phyloP scores from a whole-genome alignment of 2,329 filamentous ascomycete species.

The Pseudocercospora macadamiae region DNA sequence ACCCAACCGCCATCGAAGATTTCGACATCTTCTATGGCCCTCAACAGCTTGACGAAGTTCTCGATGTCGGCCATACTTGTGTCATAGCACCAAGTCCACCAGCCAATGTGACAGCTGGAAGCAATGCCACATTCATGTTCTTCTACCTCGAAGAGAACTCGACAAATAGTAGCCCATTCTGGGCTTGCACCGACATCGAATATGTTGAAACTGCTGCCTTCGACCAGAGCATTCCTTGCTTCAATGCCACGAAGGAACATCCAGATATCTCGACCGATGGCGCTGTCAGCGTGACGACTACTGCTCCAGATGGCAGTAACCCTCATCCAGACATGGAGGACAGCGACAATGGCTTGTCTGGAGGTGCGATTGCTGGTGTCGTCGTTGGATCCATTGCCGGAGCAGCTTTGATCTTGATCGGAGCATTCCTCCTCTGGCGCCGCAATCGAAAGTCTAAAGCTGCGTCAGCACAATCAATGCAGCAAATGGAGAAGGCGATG shows the following conservation, averaged over 20 bases:
- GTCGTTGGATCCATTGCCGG: conserved; percentile 36
- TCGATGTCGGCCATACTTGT: conserved; percentile 50
- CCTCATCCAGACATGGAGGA: conserved; percentile 15
- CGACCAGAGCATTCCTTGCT: conserved; percentile 48
- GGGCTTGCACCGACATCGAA: conserved; percentile 53
- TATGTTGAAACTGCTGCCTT: conserved; percentile 47
- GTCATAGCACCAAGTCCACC: conserved; percentile 46
- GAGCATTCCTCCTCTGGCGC: conserved; percentile 19
- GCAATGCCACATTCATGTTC: conserved; percentile 52
- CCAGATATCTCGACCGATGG: conserved; percentile 34
- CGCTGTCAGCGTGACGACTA: conserved; percentile 32
- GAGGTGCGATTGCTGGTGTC: conserved; percentile 49
- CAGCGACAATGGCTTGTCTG: conserved; percentile 37
- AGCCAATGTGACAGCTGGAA: conserved; percentile 39
- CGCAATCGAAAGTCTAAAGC: conserved; percentile 13
- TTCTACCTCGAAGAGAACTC: conserved; percentile 49
- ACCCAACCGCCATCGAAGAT: conserved; percentile 45
- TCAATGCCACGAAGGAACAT: conserved; percentile 49
- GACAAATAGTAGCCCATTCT: conserved; percentile 45
- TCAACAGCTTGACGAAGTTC: conserved; percentile 40
- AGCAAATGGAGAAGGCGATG: conserved; percentile 13
- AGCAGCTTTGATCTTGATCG: conserved; percentile 31
- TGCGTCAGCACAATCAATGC: background rate
- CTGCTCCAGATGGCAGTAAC: conserved; percentile 20
- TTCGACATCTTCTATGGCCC: conserved; percentile 42